These are phyloP conservation scores for Nidula niveotomentosa DNA, from an alignment of 1,284 basidiomycete genomes.

Conservation along the genomic window DNA sequence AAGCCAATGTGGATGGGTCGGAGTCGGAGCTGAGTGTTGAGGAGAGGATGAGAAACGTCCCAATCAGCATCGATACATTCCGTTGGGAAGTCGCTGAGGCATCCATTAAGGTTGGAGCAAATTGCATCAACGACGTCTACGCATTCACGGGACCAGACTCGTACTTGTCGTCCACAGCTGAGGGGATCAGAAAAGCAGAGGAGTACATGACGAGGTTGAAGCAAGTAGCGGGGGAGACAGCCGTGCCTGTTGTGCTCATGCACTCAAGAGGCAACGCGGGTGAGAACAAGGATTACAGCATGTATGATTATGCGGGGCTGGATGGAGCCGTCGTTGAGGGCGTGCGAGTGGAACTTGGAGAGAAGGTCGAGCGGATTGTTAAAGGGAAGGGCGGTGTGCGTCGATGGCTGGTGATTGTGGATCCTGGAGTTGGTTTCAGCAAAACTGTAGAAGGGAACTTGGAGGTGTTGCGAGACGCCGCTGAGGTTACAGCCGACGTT, in stretches of 20 bases:
- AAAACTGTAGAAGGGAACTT: conserved; percentile 83
- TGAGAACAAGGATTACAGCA: conserved; percentile 68
- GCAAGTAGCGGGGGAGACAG: conserved; percentile 56
- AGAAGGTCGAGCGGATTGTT: conserved; percentile 70
- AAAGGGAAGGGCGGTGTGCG: conserved; percentile 74
- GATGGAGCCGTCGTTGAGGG: conserved; percentile 63
- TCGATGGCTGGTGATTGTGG: conserved; percentile 89
- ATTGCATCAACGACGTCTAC: conserved; percentile 94
- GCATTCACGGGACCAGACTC: conserved; percentile 69
- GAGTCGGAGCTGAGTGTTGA: not conserved
- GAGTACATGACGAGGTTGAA: conserved; percentile 63
- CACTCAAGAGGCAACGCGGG: conserved; percentile 87
- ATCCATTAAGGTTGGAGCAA: conserved; percentile 83
- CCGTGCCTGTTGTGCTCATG: conserved; percentile 86
- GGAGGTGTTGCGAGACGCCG: conserved; percentile 59
- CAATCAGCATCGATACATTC: conserved; percentile 94
- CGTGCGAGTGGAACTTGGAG: conserved; percentile 74
- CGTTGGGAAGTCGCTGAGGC: conserved; percentile 79
- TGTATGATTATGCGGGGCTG: conserved; percentile 37
- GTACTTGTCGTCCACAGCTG: conserved; percentile 37
- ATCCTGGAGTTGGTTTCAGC: conserved; percentile 96
- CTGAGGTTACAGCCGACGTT: conserved; percentile 43
- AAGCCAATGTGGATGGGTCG: not conserved
- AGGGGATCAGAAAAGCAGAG: conserved; percentile 23
- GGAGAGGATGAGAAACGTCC: conserved; percentile 30